These are phyloP conservation scores for Taphrina wiesneri DNA, from an alignment of 1,139 yeast genomes.

Conservation along the genomic window DNA sequence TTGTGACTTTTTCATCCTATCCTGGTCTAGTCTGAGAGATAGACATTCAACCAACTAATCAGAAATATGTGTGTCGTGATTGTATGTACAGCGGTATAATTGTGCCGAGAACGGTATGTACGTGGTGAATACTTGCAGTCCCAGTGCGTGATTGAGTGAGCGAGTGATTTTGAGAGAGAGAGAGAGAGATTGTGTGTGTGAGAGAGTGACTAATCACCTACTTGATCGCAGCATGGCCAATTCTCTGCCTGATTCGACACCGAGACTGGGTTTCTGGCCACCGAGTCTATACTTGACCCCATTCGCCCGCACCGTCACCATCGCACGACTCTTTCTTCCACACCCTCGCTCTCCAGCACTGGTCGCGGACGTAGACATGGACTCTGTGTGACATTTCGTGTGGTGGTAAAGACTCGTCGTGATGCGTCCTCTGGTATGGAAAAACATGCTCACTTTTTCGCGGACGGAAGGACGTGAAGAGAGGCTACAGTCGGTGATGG, in stretches of 20 bases:
- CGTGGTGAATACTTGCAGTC: too few relatives aligned
- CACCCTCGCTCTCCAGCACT: too few relatives aligned
- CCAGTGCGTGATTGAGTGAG: too few relatives aligned
- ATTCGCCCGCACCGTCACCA: not conserved
- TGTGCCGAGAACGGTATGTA: too few relatives aligned
- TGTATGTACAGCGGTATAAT: too few relatives aligned
- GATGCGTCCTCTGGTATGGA: not conserved
- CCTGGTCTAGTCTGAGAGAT: not conserved
- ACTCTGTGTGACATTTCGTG: not conserved
- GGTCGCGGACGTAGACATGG: not conserved
- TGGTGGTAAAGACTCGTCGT: not conserved
- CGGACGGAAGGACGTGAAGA: not conserved
- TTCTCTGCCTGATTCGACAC: conserved; percentile 20
- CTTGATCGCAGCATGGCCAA: not conserved
- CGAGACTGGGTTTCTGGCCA: not conserved
- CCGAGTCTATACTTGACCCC: not conserved
- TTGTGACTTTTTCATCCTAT: not conserved
- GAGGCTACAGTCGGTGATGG: too few relatives aligned
- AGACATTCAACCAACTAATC: not conserved
- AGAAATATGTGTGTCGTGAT: too few relatives aligned
- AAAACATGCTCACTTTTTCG: not conserved
- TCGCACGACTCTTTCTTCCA: not conserved
- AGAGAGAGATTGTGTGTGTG: not conserved
- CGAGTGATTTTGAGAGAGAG: not conserved
- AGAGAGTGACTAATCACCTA: not conserved